Conservation (phyloP, 768 basidiomycete species). For the Neoboletus magnificus region DNA sequence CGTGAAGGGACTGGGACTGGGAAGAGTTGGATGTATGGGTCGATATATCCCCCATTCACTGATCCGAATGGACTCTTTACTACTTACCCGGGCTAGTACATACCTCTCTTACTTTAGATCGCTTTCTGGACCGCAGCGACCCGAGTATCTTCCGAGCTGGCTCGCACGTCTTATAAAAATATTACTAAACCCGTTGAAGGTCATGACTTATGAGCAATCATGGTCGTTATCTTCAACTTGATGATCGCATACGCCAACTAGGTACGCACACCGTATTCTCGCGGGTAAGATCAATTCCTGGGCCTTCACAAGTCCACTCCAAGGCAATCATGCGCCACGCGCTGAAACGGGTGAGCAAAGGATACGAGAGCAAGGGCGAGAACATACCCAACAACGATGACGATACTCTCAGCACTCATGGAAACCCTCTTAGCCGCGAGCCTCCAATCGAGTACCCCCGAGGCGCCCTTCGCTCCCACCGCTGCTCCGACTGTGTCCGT, state of each 20-base stretch:
- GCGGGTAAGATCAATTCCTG: too few species aligned
- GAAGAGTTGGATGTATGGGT: constrained; percentile 1
- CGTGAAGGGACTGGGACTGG: not conserved
- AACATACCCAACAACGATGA: constrained; percentile 4
- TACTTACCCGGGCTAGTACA: not conserved
- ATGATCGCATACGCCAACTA: not conserved
- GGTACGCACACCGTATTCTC: not conserved
- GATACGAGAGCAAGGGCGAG: not conserved
- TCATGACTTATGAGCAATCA: not conserved
- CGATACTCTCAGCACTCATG: constrained; percentile 1
- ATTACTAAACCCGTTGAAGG: too few species aligned
- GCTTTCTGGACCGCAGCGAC: too few species aligned
- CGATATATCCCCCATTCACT: not conserved
- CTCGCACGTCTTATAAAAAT: too few species aligned
- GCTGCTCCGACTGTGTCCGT: constrained; percentile 66
- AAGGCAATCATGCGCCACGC: not conserved
- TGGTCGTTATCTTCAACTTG: not conserved
- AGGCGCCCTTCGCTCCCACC: constrained; percentile 59
- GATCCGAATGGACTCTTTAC: not conserved
- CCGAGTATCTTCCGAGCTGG: too few species aligned
- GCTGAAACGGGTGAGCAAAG: not conserved
- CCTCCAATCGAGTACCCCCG: constrained; percentile 62
- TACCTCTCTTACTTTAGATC: not conserved
- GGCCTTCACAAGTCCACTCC: not conserved
- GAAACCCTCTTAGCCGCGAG: constrained; percentile 28